Evolutionary conservation across 1,284 basidiomycete species (phyloP).

Genomic region (Dichomitus squalens): DNA sequence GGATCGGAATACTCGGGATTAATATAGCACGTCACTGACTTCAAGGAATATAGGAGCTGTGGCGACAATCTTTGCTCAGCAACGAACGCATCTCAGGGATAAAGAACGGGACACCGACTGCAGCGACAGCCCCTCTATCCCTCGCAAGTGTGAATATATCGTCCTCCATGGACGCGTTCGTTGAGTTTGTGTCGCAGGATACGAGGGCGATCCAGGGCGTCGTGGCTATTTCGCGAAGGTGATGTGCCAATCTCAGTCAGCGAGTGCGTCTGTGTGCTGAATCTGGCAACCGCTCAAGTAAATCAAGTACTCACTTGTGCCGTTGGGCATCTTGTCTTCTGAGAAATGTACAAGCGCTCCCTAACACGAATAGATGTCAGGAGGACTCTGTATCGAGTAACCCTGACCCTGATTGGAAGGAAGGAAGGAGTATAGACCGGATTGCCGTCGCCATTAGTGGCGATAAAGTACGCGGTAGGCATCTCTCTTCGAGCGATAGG

Average conservation of each 20-base stretch:
- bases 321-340: constrained; percentile 45
- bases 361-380: constrained; percentile 34
- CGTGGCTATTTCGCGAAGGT: constrained; percentile 43
- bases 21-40: constrained; percentile 73
- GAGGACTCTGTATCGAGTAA: background rate
- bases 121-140: constrained; percentile 77
- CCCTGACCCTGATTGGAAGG: background rate
- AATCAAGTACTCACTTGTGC: constrained; percentile 35
- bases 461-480: background rate
- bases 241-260: background rate
- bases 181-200: constrained; percentile 78
- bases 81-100: background rate
- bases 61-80: background rate
- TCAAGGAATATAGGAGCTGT: constrained; percentile 77
- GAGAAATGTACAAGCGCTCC: constrained; percentile 82
- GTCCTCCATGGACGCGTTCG: constrained; percentile 51
- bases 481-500: background rate
- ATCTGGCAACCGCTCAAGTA: too few relatives aligned
- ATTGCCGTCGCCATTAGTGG: background rate
- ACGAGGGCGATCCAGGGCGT: constrained; percentile 92
- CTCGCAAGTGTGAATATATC: constrained; percentile 84
- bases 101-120: constrained; percentile 45
- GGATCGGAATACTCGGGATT: constrained; percentile 73
- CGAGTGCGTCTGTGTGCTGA: too few relatives aligned
- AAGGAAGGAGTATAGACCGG: background rate